These are phyloP conservation scores for Telopea speciosissima DNA, from an alignment of 177 flowering plant genomes.

Conservation along the genomic window DNA sequence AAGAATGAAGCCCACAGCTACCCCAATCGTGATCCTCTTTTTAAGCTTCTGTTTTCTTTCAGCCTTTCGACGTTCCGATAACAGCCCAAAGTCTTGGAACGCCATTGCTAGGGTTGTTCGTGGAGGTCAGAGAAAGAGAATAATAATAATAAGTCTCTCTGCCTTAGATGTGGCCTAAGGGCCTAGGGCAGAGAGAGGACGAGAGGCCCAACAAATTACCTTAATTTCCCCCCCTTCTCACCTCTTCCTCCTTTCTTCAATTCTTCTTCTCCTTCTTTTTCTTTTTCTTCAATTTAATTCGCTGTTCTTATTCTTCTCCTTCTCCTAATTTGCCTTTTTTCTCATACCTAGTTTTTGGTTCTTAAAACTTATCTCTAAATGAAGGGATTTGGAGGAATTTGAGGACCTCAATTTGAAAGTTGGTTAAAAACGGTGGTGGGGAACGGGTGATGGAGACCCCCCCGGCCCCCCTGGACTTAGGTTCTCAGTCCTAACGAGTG, in stretches of 20 bases:
- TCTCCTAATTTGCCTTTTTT: slow-evolving; percentile 9
- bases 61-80: slow-evolving; percentile 45
- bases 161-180: slow-evolving; percentile 25
- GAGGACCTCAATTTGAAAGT: slow-evolving; percentile 18
- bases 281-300: background rate
- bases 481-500: background rate
- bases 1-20: slow-evolving; percentile 14
- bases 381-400: slow-evolving; percentile 13
- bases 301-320: slow-evolving; percentile 11
- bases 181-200: slow-evolving; percentile 45
- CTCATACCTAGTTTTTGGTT: background rate
- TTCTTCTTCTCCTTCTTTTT: background rate
- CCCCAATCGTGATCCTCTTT: slow-evolving; percentile 37
- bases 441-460: slow-evolving; percentile 8
- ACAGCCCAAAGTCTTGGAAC: slow-evolving; percentile 59
- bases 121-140: too few relatives aligned
- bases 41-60: slow-evolving; percentile 39
- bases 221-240: background rate
- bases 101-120: slow-evolving; percentile 42
- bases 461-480: background rate
- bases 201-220: slow-evolving; percentile 3
- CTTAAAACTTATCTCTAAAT: background rate
- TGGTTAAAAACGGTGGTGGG: slow-evolving; percentile 5
- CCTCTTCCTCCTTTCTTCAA: background rate
- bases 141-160: too few relatives aligned